Conservation (phyloP, 352 stramenopile species). For the Globisporangium lucens region DNA sequence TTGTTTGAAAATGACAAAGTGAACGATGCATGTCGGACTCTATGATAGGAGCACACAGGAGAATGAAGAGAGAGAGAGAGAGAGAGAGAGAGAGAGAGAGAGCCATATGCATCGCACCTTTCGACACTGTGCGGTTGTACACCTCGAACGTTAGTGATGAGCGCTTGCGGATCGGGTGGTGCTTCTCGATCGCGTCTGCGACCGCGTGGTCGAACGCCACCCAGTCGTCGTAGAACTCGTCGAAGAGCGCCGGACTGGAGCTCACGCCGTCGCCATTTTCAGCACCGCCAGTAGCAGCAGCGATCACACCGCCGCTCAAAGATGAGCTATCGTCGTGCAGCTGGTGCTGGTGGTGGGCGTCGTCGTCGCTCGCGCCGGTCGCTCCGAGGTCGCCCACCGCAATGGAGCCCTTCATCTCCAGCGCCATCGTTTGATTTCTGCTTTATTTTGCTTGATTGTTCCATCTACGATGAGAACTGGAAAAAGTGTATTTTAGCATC, state of each 20-base stretch:
- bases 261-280: background rate
- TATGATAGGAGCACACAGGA: background rate
- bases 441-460: background rate
- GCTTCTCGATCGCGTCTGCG: slow-evolving; percentile 47
- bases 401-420: slow-evolving; percentile 9
- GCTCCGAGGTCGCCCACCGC: slow-evolving; percentile 1
- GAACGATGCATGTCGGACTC: no score
- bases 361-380: slow-evolving; percentile 2
- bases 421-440: slow-evolving; percentile 3
- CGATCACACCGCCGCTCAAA: background rate
- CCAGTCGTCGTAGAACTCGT: slow-evolving; percentile 79
- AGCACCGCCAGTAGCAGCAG: background rate
- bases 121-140: slow-evolving; percentile 86
- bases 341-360: slow-evolving; percentile 2
- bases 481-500: background rate
- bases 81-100: slow-evolving; percentile 8
- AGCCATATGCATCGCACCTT: slow-evolving; percentile 22
- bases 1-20: background rate
- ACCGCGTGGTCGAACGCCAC: slow-evolving; percentile 61
- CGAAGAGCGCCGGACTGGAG: slow-evolving; percentile 42
- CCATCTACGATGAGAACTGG: background rate
- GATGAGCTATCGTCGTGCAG: background rate
- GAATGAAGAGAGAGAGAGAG: slow-evolving; percentile 1
- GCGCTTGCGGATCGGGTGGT: slow-evolving; percentile 80
- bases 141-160: slow-evolving; percentile 83